Base-by-base conservation (phyloP, 2,329 filamentous ascomycete genomes). In the Ophiostoma australiae region DNA sequence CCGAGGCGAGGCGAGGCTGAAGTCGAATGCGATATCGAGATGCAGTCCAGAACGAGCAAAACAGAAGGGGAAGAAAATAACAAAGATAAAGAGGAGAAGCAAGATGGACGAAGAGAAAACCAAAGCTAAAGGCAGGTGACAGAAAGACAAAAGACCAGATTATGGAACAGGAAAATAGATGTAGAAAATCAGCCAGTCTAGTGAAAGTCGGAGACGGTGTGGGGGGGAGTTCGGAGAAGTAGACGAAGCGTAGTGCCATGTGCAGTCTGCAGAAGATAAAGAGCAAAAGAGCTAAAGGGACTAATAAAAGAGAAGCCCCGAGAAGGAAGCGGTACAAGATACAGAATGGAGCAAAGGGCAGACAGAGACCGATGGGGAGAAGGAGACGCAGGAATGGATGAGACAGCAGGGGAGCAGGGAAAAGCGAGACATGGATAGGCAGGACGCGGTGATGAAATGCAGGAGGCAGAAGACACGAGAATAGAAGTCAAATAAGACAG, bases 371-470 rank as follows among this genome's bases (percentile, higher is more conserved):
- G 17, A 55, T 61, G 67, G 61, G 11, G 27, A 68, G 20, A 2
- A 63, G 20, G 69, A 31, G 27, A 44, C 31, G 39, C 48, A 63
- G 37, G 44, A 35, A 69, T 20, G n/a, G 41, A 33, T 27, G 66
- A 23, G 58, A 37, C 33, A 55, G 73, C 20, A 65, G 61, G 15
- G 70, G 35, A 44, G 10, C n/a, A 37, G n/a, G n/a, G 7, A 67
- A 44, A 72, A 76, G 73, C 52, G 1, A 58, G 52, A 58, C 52
- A 58, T 71, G 69, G 39, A 67, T 44, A 69, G 67, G 73, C 68
- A 20, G 72, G 68, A 31, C 27, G 66, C 44, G 68, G 4, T 11
- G 65, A 48, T 68, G 55, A 72, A 74, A 61, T 71, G 75, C 41
- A 48, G 44, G 17, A 48, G 37, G 13, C 13, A 13, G 44, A n/a